Base-by-base conservation (phyloP, 2,329 filamentous ascomycete genomes). In the Fusarium guadeloupense region DNA sequence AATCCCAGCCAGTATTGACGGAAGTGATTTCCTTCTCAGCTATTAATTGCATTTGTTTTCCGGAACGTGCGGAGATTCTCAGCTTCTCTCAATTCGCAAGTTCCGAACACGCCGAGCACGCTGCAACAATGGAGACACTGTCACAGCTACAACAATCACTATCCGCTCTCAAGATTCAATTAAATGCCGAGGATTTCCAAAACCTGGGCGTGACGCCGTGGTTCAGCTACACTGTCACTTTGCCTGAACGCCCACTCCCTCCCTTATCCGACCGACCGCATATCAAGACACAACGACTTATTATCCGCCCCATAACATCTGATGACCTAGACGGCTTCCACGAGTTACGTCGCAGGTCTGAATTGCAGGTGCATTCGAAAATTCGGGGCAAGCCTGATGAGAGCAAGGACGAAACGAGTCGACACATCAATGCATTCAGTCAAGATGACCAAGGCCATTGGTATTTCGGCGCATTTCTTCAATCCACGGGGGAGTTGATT, bases 401-500 rank as follows among this genome's bases (percentile, higher is more conserved):
- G 6, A 21, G 26, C 41, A 46, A 40, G 20, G 49, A 45, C 19
- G 49, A 53, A 26, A 45, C 49, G 34, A 53, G 20, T 6, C 49
- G 19, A 33, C 14, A 34, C 6, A 33, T 46, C 34, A 13, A 53
- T 5, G 9, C 14, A 3, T 13, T 44, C 14, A 12, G 5, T 10
- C 12, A 45, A 19, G 16, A 53, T 4, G 5, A 40, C 3, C 19
- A 45, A 14, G 30, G 26, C 28, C 26, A 53, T 21, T 53, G 49
- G 49, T 46, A 53, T 35, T 53, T 53, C 37, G 49, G 49, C n/a
- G 49, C 49, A 6, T 53, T 53, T 14, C 41, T 53, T 6, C 33
- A 46, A 17, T 40, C 34, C 14, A 53, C 49, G 3, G 20, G 20
- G 20, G 49, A 53, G n/a, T 14, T 53, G n/a, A 53, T 53, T 17